Evolutionary conservation across 2,329 filamentous ascomycete species (phyloP), one percentile per base, ranked within the genome.

Genomic region (Hymenoscyphus scutula): DNA sequence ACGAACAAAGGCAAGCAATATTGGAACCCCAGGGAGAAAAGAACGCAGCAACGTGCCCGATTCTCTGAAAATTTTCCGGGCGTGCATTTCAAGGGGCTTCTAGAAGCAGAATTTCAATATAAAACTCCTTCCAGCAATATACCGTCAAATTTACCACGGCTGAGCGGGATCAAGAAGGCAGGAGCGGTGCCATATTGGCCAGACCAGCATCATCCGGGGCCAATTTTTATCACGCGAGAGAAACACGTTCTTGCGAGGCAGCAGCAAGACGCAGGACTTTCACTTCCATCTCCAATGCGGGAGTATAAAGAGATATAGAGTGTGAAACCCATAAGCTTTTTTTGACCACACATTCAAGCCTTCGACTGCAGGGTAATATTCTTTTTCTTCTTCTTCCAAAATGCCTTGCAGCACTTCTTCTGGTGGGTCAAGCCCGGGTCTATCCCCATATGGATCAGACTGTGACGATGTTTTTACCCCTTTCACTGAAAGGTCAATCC

Each of bases 391-490:
- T n/a, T n/a, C n/a, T 41, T 17, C 48, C 60, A 30, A 56, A 34
- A 64, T 68, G 62, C 65, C 67, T 64, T 67, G 63, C 60, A 67
- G 61, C 30, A 67, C 66, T 57, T 62, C 63, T 56, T 68, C 67
- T 48, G 67, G 67, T 34, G 62, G 64, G 15, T 70, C 67, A 8
- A 67, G 62, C 55, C 68, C 68, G 59, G 67, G 53, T 30, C 64
- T 53, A 19, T 58, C 56, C 17, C 65, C 63, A 13, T 68, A 58
- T 45, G 62, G 63, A 29, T 68, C 67, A 17, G 67, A 69, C 38
- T 65, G 48, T 29, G 67, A 56, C 48, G 63, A 67, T 48, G 27
- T 67, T n/a, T 63, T 56, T 37, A 70, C 69, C 19, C 68, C 69
- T 25, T 63, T 67, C 19, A 70, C 69, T n/a, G 68, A 69, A 38